phyloP scores from a whole-genome alignment of 2,329 filamentous ascomycete species.

The Tolypocladium tundrense region DNA sequence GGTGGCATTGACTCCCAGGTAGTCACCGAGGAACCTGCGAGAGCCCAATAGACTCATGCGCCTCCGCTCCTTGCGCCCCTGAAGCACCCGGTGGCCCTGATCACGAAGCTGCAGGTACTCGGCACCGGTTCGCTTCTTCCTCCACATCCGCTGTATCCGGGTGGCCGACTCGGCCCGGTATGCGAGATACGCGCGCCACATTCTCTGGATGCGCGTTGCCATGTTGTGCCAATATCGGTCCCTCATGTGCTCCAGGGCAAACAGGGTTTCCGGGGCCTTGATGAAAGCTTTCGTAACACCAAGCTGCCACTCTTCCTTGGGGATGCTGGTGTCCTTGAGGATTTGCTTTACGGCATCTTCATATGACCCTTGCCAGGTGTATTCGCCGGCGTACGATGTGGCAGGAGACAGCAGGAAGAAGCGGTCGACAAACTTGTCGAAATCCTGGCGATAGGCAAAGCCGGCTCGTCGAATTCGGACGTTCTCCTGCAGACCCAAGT shows the following conservation, averaged over 20 bases:
- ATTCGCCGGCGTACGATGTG: constrained; percentile 92
- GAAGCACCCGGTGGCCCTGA: constrained; percentile 72
- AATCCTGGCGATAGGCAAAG: constrained; percentile 93
- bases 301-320: constrained; percentile 91
- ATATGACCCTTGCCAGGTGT: constrained; percentile 85
- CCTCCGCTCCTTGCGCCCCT: constrained; percentile 79
- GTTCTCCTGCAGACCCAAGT: constrained; percentile 98
- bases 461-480: constrained; percentile 92
- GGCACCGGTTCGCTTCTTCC: constrained; percentile 81
- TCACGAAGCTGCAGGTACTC: constrained; percentile 85
- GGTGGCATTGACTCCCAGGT: constrained; percentile 75
- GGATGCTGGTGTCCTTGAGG: constrained; percentile 91
- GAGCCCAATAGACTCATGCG: constrained; percentile 87
- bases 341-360: constrained; percentile 86
- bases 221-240: constrained; percentile 99
- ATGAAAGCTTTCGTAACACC: constrained; percentile 96
- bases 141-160: constrained; percentile 90
- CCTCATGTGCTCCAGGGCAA: constrained; percentile 94
- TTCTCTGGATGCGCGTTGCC: constrained; percentile 93
- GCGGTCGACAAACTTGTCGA: constrained; percentile 95
- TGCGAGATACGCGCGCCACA: constrained; percentile 91
- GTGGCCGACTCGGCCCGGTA: constrained; percentile 89
- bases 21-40: constrained; percentile 87
- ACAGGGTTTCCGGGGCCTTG: constrained; percentile 93
- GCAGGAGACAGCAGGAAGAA: constrained; percentile 94